Base-by-base conservation (phyloP, 202 grass and related monocot genomes). In the Dendrocalamus latiflorus region DNA sequence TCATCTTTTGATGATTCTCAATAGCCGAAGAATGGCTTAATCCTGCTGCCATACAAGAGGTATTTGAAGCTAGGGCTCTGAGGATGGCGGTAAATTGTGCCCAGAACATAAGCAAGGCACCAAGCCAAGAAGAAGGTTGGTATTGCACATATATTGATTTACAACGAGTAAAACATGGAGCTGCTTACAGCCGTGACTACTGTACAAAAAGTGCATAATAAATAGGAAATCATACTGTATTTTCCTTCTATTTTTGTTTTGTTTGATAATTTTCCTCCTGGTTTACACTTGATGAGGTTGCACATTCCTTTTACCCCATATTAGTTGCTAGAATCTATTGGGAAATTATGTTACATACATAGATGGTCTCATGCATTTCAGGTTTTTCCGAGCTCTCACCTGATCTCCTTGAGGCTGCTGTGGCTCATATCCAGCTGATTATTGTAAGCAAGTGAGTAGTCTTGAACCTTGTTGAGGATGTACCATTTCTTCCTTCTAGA, bases 21-120 rank as follows among this genome's bases (percentile, higher is more conserved):
- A 65, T 80, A 98, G 96, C 89, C 24, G 96, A 93, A 77, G 96
- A 95, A 33, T 95, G 96, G 96, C 68, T 98, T 11, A 98, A 93
- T n/a, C 93, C 91, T 87, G 85, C 38, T 26, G 78, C 70, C 68
- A 88, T 99, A 87, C 82, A 80, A 56, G 93, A 99, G 89, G 96
- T 86, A 63, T 99, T 99, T 86, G 93, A 99, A 79, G 93, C 93
- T 81, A 86, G 96, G 72, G 89, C 96, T 83, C 74, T 99, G 16
- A 90, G 96, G 84, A 85, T 99, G 83, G 87, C 83, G 3, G 83
- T 95, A 36, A 95, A 95, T 65, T 99, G 96, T 62, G 96, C 96
- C 33, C 91, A 95, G 85, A 95, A 90, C 87, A 80, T 99, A 57
- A 87, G 86, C 79, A 88, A 94, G 73, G 89, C 86, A 5, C 60